Conservation (phyloP, 495 filamentous ascomycete species). For the Penicillium soppii region DNA sequence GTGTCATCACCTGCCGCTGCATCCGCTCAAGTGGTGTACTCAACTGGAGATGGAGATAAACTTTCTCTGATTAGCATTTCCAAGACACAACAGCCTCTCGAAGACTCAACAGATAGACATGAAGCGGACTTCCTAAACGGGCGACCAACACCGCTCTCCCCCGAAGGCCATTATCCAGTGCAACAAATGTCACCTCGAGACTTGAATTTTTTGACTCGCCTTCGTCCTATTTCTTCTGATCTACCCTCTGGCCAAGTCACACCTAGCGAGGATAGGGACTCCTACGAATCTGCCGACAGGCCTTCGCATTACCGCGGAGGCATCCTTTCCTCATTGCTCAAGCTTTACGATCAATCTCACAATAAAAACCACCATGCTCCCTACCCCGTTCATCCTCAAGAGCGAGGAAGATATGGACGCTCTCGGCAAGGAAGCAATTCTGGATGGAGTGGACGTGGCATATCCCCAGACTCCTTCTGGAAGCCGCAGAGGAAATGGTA, state of each 20-base stretch:
- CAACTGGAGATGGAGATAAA: constrained; percentile 37
- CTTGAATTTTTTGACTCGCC: constrained; percentile 34
- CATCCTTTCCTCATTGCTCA: constrained; percentile 74
- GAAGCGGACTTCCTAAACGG: constrained; percentile 31
- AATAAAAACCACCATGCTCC: neutral
- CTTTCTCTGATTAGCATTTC: constrained; percentile 38
- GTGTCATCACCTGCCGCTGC: constrained; percentile 33
- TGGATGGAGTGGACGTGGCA: constrained; percentile 29
- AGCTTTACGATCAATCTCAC: constrained; percentile 58
- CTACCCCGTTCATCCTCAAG: constrained; percentile 12
- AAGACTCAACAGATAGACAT: constrained; percentile 35
- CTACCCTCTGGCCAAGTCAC: constrained; percentile 59
- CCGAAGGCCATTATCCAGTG: constrained; percentile 35
- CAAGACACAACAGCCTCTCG: constrained; percentile 34
- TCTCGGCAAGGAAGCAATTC: constrained; percentile 35
- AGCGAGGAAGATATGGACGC: constrained; percentile 31
- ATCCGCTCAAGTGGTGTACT: constrained; percentile 29
- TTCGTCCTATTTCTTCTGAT: constrained; percentile 38
- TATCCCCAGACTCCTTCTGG: constrained; percentile 39
- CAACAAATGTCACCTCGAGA: constrained; percentile 43
- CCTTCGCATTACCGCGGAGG: constrained; percentile 74
- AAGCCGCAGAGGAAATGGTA: constrained; percentile 62
- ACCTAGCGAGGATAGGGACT: constrained; percentile 57
- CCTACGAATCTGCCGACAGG: constrained; percentile 60
- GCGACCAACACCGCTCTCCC: constrained; percentile 28